Conservation (phyloP, 768 basidiomycete genomes). For the Sutorius australiensis region DNA sequence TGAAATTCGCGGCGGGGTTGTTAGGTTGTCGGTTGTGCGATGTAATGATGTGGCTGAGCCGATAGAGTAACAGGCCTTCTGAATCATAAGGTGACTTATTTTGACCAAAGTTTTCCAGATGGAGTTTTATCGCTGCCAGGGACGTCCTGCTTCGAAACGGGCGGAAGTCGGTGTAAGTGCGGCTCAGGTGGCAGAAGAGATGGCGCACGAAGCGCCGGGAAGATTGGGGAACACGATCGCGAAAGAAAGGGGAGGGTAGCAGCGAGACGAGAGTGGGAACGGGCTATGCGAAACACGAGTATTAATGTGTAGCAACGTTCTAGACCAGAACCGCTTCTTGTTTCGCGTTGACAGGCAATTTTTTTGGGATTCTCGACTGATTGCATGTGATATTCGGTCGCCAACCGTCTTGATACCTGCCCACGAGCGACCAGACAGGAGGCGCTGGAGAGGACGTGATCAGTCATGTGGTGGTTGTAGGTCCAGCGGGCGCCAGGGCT, state of each 20-base stretch:
- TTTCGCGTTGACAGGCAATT: background rate
- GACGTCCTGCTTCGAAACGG: constrained; percentile 66
- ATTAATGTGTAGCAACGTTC: background rate
- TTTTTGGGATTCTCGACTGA: background rate
- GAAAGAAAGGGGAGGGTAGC: constrained; percentile 12
- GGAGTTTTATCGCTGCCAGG: constrained; percentile 84
- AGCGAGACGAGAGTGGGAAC: background rate
- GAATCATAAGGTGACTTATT: constrained; percentile 55
- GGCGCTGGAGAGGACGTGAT: background rate
- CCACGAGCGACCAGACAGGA: background rate
- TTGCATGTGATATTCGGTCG: background rate
- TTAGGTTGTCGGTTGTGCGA: background rate
- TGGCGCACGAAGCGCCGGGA: constrained; percentile 64
- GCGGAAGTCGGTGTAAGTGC: constrained; percentile 60
- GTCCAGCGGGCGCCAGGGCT: background rate
- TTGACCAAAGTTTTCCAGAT: constrained; percentile 61
- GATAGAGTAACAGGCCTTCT: constrained; percentile 60
- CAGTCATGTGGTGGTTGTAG: background rate
- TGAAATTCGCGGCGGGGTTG: constrained; percentile 2
- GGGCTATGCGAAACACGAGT: background rate
- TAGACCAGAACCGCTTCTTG: background rate
- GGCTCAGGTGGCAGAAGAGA: constrained; percentile 64
- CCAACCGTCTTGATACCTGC: background rate
- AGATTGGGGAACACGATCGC: constrained; percentile 42
- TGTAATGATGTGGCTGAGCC: background rate